phyloP scores from a whole-genome alignment of 2,329 filamentous ascomycete species.

The Penicillium paneum region DNA sequence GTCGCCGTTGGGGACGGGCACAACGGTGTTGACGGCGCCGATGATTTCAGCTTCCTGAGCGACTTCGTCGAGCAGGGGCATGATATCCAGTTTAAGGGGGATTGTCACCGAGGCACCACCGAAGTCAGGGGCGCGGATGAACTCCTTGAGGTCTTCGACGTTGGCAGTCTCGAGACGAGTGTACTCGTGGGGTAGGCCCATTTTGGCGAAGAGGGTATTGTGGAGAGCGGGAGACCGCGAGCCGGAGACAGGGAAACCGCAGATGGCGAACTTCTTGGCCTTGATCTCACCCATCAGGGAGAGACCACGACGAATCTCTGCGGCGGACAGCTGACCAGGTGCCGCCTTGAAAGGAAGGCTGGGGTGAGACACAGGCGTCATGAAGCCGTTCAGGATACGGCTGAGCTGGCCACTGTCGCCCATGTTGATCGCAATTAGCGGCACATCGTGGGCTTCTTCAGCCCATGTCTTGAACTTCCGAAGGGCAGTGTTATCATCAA shows the following conservation, averaged over 20 bases:
- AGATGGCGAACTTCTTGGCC: conserved; percentile 75
- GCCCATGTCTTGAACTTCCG: conserved; percentile 77
- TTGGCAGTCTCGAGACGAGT: conserved; percentile 68
- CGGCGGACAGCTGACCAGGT: conserved; percentile 85
- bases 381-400: conserved; percentile 83
- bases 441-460: conserved; percentile 68
- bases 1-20: conserved; percentile 55
- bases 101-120: conserved; percentile 96
- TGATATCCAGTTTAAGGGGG: conserved; percentile 86
- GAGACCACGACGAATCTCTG: conserved; percentile 78
- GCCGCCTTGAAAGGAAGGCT: conserved; percentile 88
- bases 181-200: conserved; percentile 84
- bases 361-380: conserved; percentile 92
- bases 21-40: conserved; percentile 91
- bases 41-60: conserved; percentile 76
- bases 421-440: conserved; percentile 96
- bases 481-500: conserved; percentile 85
- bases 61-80: conserved; percentile 74
- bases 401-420: conserved; percentile 81
- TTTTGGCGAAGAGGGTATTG: conserved; percentile 73
- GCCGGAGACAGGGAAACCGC: conserved; percentile 77
- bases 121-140: conserved; percentile 71
- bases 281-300: conserved; percentile 75
- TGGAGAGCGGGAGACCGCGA: conserved; percentile 87
- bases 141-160: conserved; percentile 56